Conservation (phyloP, 2,329 filamentous ascomycete genomes). For the Beauveria brongniartii region DNA sequence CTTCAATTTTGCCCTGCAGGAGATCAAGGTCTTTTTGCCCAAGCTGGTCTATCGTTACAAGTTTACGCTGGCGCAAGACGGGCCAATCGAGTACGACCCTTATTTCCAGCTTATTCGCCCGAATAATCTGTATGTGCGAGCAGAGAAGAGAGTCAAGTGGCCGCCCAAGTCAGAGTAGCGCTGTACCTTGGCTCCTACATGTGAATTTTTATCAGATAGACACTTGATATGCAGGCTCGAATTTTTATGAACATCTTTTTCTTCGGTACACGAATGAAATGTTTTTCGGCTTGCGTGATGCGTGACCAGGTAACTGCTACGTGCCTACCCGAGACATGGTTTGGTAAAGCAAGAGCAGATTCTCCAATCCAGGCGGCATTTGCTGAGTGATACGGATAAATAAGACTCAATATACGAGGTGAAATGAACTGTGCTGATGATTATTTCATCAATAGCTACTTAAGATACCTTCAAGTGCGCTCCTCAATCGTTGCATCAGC, state of each 20-base stretch:
- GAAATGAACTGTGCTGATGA: too few species aligned
- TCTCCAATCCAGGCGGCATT: neutral
- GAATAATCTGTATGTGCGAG: conserved; percentile 44
- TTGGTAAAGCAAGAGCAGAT: neutral
- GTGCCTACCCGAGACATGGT: neutral
- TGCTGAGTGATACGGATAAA: neutral
- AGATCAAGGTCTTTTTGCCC: conserved; percentile 50
- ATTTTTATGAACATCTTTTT: neutral
- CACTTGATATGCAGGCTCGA: neutral
- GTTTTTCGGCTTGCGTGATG: neutral
- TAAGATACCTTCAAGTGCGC: too few species aligned
- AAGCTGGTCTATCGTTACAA: conserved; percentile 53
- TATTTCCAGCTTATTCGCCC: conserved; percentile 51
- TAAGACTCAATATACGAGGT: too few species aligned
- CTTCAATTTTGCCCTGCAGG: conserved; percentile 55
- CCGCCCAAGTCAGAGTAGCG: conserved; percentile 23
- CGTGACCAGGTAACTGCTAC: too few species aligned
- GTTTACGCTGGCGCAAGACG: conserved; percentile 42
- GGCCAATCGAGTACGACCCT: conserved; percentile 48
- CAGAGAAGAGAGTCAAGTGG: conserved; percentile 41
- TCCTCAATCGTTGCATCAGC: too few species aligned
- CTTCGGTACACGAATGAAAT: neutral
- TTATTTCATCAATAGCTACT: too few species aligned
- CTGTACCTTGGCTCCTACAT: neutral
- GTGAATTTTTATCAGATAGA: neutral